phyloP scores from a whole-genome alignment of 2,329 filamentous ascomycete genomes.

The Monilinia fructigena region DNA sequence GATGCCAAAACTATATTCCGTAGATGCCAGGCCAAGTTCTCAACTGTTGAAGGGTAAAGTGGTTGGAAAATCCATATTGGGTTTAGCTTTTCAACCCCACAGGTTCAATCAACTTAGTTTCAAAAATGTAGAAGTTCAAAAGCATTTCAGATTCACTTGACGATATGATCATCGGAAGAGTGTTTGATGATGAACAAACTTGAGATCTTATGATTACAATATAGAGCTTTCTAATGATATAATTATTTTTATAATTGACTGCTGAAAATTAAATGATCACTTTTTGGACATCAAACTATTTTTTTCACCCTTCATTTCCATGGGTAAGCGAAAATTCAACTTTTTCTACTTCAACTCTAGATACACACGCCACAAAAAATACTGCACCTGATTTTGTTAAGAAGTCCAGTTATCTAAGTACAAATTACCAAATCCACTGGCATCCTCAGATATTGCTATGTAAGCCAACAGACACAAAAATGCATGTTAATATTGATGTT shows the following conservation, averaged over 20 bases:
- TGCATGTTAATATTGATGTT: not conserved
- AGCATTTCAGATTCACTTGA: not conserved
- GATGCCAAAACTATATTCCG: not conserved
- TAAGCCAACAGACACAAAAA: not conserved
- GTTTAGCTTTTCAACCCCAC: not conserved
- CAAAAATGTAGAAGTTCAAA: conserved; percentile 2
- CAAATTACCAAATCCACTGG: not conserved
- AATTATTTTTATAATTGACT: no score
- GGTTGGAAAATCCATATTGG: not conserved
- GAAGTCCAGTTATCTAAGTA: no score
- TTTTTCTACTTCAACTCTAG: not conserved
- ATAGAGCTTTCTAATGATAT: not conserved
- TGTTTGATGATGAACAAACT: rapidly evolving
- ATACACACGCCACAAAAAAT: not conserved
- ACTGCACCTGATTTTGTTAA: not conserved
- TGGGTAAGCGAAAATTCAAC: not conserved
- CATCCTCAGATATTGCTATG: not conserved
- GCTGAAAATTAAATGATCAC: not conserved
- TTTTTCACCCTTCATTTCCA: conserved; percentile 5
- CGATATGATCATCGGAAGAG: not conserved
- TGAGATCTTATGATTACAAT: rapidly evolving
- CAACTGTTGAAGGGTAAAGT: not conserved
- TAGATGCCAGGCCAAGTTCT: not conserved
- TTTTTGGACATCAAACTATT: not conserved
- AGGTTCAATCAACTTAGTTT: not conserved